phyloP scores from a whole-genome alignment of 495 filamentous ascomycete genomes.

The Lentithecium fluviatile region DNA sequence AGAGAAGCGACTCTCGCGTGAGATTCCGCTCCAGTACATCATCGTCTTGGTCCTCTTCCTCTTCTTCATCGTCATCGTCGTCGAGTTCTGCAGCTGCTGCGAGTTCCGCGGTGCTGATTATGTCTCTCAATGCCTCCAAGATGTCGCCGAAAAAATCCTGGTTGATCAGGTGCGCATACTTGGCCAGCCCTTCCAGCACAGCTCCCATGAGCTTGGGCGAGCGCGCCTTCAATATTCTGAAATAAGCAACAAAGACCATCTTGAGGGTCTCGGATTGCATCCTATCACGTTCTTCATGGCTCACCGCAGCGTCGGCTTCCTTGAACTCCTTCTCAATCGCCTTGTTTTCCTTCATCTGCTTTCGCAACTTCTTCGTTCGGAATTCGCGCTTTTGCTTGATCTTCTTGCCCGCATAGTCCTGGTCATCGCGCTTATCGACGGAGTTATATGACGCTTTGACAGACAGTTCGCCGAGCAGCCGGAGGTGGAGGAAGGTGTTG shows the following conservation, averaged over 20 bases:
- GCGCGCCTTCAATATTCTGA: slow-evolving; percentile 84
- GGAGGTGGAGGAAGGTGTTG: slow-evolving; percentile 87
- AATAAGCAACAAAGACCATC: slow-evolving; percentile 91
- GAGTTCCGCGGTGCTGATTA: slow-evolving; percentile 68
- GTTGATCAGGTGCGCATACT: slow-evolving; percentile 94
- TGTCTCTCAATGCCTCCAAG: slow-evolving; percentile 87
- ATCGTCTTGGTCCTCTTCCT: slow-evolving; percentile 47
- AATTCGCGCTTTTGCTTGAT: slow-evolving; percentile 71
- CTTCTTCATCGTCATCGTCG: slow-evolving; percentile 46
- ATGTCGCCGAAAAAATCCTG: slow-evolving; percentile 97
- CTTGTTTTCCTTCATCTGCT: slow-evolving; percentile 77
- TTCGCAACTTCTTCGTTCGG: slow-evolving; percentile 71
- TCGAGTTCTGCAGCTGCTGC: slow-evolving; percentile 44
- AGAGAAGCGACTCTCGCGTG: slow-evolving; percentile 85
- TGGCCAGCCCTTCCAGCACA: slow-evolving; percentile 85
- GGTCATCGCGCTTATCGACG: slow-evolving; percentile 59
- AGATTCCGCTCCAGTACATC: slow-evolving; percentile 57
- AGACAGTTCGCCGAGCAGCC: slow-evolving; percentile 81
- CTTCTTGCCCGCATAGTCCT: slow-evolving; percentile 56
- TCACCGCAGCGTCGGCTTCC: slow-evolving; percentile 84
- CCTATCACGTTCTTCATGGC: slow-evolving; percentile 84
- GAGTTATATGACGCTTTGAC: slow-evolving; percentile 74
- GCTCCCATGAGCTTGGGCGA: slow-evolving; percentile 83
- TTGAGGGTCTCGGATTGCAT: slow-evolving; percentile 94
- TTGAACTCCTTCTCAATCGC: slow-evolving; percentile 88